A percentile compares a stretch with the other conserved stretches of the same genome.
phyloP scores from a whole-genome alignment of 805 yeast genomes.

The Teunomyces kruisii region DNA sequence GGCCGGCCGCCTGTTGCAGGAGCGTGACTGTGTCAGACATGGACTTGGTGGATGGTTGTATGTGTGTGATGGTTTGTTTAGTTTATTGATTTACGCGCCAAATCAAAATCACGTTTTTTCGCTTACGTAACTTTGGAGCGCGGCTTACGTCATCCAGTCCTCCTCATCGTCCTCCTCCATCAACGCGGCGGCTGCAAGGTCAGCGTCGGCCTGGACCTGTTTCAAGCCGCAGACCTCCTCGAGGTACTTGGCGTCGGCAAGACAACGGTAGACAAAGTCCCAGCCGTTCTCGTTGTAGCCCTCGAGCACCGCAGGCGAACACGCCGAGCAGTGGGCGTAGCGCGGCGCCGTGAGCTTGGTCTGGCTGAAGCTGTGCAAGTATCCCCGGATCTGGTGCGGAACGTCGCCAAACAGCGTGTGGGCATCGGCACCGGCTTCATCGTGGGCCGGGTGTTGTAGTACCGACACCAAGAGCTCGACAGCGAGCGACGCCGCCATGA shows the following conservation, averaged over 20 bases:
- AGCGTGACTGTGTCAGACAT: constrained; percentile 16
- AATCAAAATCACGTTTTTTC: no score
- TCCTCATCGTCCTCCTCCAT: constrained; percentile 36
- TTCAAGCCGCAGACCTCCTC: constrained; percentile 80
- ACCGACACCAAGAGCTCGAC: constrained; percentile 79
- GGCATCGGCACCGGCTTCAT: constrained; percentile 40
- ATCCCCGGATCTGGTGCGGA: constrained; percentile 93
- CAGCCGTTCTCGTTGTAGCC: constrained; percentile 60
- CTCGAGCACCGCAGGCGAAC: constrained; percentile 61
- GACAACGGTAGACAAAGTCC: constrained; percentile 75
- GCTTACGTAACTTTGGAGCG: no score
- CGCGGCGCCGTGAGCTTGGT: constrained; percentile 68
- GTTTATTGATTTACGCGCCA: not conserved
- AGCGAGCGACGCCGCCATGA: constrained; percentile 81
- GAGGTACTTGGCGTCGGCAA: constrained; percentile 63
- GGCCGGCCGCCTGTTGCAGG: constrained; percentile 3
- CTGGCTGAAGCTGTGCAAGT: constrained; percentile 62
- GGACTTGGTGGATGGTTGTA: not conserved
- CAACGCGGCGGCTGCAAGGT: constrained; percentile 39
- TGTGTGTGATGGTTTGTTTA: not conserved
- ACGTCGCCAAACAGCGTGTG: constrained; percentile 58
- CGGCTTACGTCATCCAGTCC: constrained; percentile 20
- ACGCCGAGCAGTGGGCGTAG: constrained; percentile 82
- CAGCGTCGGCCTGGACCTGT: constrained; percentile 71
- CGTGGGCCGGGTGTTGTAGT: constrained; percentile 61